phyloP scores from a whole-genome alignment of 2,329 filamentous ascomycete species.

The Trichophyton verrucosum region DNA sequence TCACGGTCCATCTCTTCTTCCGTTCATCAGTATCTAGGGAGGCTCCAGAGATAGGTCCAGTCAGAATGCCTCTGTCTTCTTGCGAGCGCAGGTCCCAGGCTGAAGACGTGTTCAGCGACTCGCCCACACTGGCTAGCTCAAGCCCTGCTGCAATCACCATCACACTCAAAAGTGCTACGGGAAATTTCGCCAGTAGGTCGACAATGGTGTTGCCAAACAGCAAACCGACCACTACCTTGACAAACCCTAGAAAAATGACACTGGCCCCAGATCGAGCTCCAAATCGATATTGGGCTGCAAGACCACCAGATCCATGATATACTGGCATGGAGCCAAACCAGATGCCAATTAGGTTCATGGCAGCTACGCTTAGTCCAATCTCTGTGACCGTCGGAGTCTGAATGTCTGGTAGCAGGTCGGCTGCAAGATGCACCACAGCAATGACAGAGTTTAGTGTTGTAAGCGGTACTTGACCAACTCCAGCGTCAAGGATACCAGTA shows the following conservation, averaged over 20 bases:
- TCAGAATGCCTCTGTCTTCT: neutral
- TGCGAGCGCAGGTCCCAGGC: constrained; percentile 43
- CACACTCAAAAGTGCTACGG: constrained; percentile 46
- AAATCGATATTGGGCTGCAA: constrained; percentile 85
- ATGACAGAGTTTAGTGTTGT: constrained; percentile 89
- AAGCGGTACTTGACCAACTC: constrained; percentile 75
- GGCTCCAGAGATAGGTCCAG: neutral
- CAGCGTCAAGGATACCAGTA: constrained; percentile 50
- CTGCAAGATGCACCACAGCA: constrained; percentile 66
- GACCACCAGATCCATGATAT: constrained; percentile 81
- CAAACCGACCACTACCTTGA: constrained; percentile 66
- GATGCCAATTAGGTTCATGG: constrained; percentile 73
- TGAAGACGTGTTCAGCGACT: constrained; percentile 64
- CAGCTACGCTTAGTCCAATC: constrained; percentile 66
- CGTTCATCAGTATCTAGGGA: constrained; percentile 53
- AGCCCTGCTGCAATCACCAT: constrained; percentile 85
- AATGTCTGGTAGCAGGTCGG: constrained; percentile 60
- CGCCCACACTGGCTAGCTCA: constrained; percentile 74
- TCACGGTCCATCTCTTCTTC: constrained; percentile 69
- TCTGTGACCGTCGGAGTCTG: constrained; percentile 59
- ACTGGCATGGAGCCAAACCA: constrained; percentile 95
- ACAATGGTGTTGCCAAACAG: constrained; percentile 64
- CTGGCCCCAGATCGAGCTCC: constrained; percentile 79
- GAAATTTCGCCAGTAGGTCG: constrained; percentile 57
- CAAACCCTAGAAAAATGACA: constrained; percentile 61